phyloP scores from a whole-genome alignment of 2,329 filamentous ascomycete genomes.

The Calonectria hongkongensis region DNA sequence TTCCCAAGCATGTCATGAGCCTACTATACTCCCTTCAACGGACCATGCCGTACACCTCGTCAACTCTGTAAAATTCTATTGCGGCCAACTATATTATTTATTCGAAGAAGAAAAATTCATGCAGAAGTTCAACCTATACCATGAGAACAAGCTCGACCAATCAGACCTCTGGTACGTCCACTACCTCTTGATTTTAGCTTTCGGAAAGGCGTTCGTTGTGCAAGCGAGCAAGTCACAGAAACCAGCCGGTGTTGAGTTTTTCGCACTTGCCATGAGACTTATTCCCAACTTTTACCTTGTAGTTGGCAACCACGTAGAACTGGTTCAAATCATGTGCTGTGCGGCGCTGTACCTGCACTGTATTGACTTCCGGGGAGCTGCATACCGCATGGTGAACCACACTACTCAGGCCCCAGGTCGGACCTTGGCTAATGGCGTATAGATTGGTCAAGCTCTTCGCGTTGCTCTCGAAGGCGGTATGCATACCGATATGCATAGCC shows the following conservation, averaged over 20 bases:
- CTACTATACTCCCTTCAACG: slow-evolving; percentile 62
- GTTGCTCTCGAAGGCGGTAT: slow-evolving; percentile 68
- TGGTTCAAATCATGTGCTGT: slow-evolving; percentile 69
- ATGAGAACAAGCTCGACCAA: slow-evolving; percentile 22
- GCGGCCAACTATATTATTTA: slow-evolving; percentile 69
- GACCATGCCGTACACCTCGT: slow-evolving; percentile 72
- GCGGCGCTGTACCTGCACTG: slow-evolving; percentile 70
- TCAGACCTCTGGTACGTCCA: slow-evolving; percentile 69
- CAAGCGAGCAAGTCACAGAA: slow-evolving; percentile 44
- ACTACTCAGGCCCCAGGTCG: background rate
- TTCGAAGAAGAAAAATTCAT: slow-evolving; percentile 72
- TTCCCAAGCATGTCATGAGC: background rate
- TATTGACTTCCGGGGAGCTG: slow-evolving; percentile 65
- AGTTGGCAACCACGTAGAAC: slow-evolving; percentile 62
- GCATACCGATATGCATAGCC: slow-evolving; percentile 68
- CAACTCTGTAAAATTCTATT: slow-evolving; percentile 73
- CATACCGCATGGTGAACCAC: slow-evolving; percentile 62
- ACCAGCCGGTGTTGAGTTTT: slow-evolving; percentile 67
- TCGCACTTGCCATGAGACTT: slow-evolving; percentile 63
- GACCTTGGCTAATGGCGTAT: too few species aligned
- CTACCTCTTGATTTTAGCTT: slow-evolving; percentile 70
- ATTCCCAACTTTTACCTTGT: slow-evolving; percentile 62
- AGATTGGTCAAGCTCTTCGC: slow-evolving; percentile 69
- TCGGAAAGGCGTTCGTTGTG: slow-evolving; percentile 69
- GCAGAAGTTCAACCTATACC: slow-evolving; percentile 48